phyloP scores from a whole-genome alignment of 805 yeast species.

The Saccharomycodes ludwigii region DNA sequence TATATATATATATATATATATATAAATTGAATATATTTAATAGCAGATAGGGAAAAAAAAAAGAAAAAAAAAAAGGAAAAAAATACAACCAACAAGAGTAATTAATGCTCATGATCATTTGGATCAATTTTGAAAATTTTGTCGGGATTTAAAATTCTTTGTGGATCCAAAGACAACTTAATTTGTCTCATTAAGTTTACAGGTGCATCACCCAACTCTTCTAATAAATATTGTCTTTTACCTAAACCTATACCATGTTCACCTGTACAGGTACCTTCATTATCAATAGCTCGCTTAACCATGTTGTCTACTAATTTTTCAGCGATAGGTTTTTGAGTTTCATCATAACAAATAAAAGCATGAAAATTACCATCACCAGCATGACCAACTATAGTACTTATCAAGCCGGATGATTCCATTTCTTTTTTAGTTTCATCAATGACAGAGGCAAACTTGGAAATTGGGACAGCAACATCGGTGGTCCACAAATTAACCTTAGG shows the following conservation, averaged over 20 bases:
- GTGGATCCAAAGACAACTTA: slow-evolving; percentile 64
- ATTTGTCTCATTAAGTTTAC: slow-evolving; percentile 62
- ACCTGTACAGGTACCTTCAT: slow-evolving; percentile 79
- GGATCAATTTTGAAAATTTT: slow-evolving; percentile 66
- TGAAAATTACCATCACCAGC: slow-evolving; percentile 82
- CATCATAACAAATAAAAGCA: slow-evolving; percentile 47
- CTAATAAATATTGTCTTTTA: slow-evolving; percentile 45
- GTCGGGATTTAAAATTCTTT: slow-evolving; percentile 64
- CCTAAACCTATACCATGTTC: slow-evolving; percentile 84
- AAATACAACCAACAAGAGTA: no score
- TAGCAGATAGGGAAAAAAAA: no score
- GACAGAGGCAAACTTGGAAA: slow-evolving; percentile 51
- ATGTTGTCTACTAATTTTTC: slow-evolving; percentile 42
- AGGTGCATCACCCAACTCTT: slow-evolving; percentile 58
- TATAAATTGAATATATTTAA: no score
- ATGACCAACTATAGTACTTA: slow-evolving; percentile 60
- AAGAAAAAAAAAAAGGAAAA: no score
- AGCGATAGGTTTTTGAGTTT: slow-evolving; percentile 34
- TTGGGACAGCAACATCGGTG: slow-evolving; percentile 77
- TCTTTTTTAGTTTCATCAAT: slow-evolving; percentile 51
- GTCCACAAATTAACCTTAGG: slow-evolving; percentile 50
- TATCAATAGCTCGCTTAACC: slow-evolving; percentile 51
- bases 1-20: no score
- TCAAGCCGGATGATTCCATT: slow-evolving; percentile 37
- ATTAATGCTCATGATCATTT: slow-evolving; percentile 12